Base-by-base conservation (phyloP, 176 grass and related monocot genomes). In the Hsuehochloa calcarea region DNA sequence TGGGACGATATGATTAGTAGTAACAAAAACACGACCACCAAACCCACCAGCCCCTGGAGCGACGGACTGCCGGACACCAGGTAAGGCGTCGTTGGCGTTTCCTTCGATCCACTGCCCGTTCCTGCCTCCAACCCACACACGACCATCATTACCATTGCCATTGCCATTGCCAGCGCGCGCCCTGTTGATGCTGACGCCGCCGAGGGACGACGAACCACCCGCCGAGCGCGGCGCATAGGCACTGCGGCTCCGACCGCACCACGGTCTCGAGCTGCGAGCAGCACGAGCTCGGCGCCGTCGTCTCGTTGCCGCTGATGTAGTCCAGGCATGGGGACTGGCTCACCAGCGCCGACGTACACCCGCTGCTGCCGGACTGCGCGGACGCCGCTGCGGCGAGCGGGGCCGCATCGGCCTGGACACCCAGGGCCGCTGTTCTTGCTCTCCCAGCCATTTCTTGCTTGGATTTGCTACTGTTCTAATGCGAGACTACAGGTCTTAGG, bases 231-330 rank as follows among this genome's bases (percentile, higher is more conserved):
- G 82, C 47, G 82, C 72, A 77, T n/a, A 77, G 72, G 72, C 72
- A 85, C 61, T 68, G 62, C 47, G 62, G 47, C 62, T 85, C 55
- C 72, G 61, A 77, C 82, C 75, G 35, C 16, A 58, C 82, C 23
- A 85, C 72, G 82, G 23, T 10, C 46, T 54, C 19, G 72, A 85
- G 82, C 82, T 68, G 72, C 72, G 62, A 77, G 54, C 54, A 58
- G 54, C 20, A n/a, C 54, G 20, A n/a, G 20, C 54, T 22, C 20
- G 54, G 20, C 54, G 54, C 8, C 20, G 20, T 58, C 54, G 20
- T 58, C 8, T 58, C 54, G 7, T n/a, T n/a, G 54, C 54, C 8
- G 8, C 20, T n/a, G 20, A 58, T 58, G 54, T 22, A n/a, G 54
- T 58, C 54, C 54, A n/a, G 20, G 20, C 54, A n/a, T 8, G 54